Conservation (phyloP, 371 early-diverging fungal genomes). For the Cokeromyces recurvatus region DNA sequence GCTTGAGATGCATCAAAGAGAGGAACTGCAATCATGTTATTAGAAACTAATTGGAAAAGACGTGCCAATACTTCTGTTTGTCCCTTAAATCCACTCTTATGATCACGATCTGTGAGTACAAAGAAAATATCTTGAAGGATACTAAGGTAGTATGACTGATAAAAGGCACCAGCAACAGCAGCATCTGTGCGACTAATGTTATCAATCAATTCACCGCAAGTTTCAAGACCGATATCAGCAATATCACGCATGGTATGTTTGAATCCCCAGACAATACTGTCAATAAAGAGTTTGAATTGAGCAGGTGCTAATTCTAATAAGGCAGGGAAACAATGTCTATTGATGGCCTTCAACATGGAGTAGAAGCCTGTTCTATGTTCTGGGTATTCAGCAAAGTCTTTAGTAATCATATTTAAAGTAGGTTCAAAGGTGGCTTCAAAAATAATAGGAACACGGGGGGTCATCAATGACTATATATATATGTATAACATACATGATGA, state of each 20-base stretch:
- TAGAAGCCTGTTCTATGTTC: constrained; percentile 95
- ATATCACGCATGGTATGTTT: constrained; percentile 98
- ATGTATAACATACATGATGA: no score
- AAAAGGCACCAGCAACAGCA: constrained; percentile 81
- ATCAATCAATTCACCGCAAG: constrained; percentile 81
- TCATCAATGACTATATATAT: constrained; percentile 71
- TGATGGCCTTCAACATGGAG: constrained; percentile 84
- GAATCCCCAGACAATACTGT: constrained; percentile 97
- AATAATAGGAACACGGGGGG: constrained; percentile 77
- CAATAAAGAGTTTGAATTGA: constrained; percentile 86
- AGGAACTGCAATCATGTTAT: constrained; percentile 77
- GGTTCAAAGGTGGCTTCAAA: constrained; percentile 92
- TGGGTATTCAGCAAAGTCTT: constrained; percentile 95
- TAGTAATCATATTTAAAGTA: constrained; percentile 97
- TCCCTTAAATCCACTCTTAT: constrained; percentile 93
- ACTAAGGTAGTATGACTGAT: constrained; percentile 82
- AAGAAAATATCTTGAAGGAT: constrained; percentile 94
- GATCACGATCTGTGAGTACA: constrained; percentile 94
- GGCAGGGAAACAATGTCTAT: constrained; percentile 86
- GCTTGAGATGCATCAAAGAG: constrained; percentile 72
- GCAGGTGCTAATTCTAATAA: constrained; percentile 75
- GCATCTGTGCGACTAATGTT: constrained; percentile 74
- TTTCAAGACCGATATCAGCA: constrained; percentile 85
- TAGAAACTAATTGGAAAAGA: constrained; percentile 83
- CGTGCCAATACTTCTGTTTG: constrained; percentile 87